These are phyloP conservation scores for Coemansia sp. DNA, from an alignment of 192 early-diverging fungal species.

Conservation along the genomic window DNA sequence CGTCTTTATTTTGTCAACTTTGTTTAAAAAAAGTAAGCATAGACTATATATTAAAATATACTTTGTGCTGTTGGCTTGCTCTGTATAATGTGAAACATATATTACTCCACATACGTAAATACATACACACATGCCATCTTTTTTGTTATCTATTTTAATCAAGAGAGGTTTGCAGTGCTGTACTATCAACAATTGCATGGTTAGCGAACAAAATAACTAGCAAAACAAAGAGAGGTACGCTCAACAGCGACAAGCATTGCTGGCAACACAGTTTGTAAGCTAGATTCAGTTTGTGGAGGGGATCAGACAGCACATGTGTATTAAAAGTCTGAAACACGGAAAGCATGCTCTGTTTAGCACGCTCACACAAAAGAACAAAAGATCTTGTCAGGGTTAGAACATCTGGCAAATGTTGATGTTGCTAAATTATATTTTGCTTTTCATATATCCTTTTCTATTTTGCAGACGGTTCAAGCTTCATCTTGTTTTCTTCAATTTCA, in stretches of 20 bases:
- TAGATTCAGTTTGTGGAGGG: neutral
- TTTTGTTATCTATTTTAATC: no score
- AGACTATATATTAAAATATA: no score
- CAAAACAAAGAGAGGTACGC: neutral
- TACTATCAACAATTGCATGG: no score
- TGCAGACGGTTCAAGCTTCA: neutral
- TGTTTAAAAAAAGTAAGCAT: no score
- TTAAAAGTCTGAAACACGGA: slow-evolving; percentile 1
- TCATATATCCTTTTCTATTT: neutral
- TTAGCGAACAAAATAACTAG: neutral
- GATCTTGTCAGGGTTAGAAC: neutral
- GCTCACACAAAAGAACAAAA: no score
- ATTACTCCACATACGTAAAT: no score
- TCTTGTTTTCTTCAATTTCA: neutral
- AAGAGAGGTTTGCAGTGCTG: no score
- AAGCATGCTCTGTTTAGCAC: neutral
- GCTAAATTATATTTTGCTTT: neutral
- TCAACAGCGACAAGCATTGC: neutral
- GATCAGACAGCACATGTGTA: neutral
- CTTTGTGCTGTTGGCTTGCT: no score
- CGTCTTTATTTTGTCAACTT: no score
- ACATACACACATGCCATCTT: no score
- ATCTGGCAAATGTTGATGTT: neutral
- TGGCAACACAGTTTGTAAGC: neutral
- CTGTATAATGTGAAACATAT: no score